phyloP scores from a whole-genome alignment of 2,329 filamentous ascomycete genomes.

The Verticillium dahliae region DNA sequence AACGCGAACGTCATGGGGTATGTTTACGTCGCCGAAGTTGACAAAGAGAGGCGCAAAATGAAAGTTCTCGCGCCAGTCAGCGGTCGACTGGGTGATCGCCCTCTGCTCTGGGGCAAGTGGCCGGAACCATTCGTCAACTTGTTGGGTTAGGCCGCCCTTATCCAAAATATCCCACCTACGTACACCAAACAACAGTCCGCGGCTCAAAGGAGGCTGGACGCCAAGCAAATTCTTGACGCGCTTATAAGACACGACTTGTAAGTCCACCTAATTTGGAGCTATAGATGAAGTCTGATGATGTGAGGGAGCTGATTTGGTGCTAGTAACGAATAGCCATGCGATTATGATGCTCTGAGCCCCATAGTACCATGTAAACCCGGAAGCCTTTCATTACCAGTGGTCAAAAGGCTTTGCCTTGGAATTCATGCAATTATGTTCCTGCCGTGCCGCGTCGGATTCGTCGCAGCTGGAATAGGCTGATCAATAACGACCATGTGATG shows the following conservation, averaged over 20 bases:
- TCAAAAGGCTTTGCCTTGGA: no score
- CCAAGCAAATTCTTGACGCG: background rate
- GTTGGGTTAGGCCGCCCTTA: slow-evolving; percentile 39
- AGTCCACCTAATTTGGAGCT: background rate
- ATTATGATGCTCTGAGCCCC: no score
- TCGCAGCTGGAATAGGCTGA: no score
- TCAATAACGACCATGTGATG: no score
- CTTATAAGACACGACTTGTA: background rate
- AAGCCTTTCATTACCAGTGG: no score
- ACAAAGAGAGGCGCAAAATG: slow-evolving; percentile 74
- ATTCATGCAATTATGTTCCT: no score
- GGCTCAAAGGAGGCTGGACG: no score
- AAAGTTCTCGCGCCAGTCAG: slow-evolving; percentile 79
- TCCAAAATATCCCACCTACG: background rate
- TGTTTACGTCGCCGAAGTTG: slow-evolving; percentile 85
- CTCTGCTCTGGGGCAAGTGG: slow-evolving; percentile 79
- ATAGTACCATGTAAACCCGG: no score
- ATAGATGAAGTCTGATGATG: no score
- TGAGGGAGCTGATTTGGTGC: no score
- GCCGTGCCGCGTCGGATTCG: no score
- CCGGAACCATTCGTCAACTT: slow-evolving; percentile 79
- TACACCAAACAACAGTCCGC: background rate
- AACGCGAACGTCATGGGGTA: slow-evolving; percentile 87
- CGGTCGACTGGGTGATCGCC: slow-evolving; percentile 70
- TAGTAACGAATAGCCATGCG: no score